Percentiles rank a stretch among this genome's conserved stretches.
Conservation (phyloP, 2,329 filamentous ascomycete species). For the Pseudogymnoascus sp. region DNA sequence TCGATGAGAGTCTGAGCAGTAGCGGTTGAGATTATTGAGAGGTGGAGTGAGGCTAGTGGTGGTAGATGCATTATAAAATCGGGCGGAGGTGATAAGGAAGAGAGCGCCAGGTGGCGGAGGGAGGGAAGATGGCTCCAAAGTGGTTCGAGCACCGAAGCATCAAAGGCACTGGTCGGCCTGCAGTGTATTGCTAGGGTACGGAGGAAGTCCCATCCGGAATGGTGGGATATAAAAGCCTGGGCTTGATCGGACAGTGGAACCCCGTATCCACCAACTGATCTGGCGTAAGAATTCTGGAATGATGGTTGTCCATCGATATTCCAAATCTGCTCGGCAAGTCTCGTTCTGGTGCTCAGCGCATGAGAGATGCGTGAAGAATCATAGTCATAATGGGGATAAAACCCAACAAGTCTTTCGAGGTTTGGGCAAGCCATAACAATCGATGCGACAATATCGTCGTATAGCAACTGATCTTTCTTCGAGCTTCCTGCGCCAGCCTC, state of each 20-base stretch:
- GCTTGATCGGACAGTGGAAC: conserved; percentile 35
- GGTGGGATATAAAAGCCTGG: conserved; percentile 40
- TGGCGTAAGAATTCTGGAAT: background rate
- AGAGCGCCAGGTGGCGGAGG: conserved; percentile 52
- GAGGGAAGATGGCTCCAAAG: conserved; percentile 44
- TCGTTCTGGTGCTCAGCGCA: conserved; percentile 48
- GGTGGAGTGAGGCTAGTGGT: conserved; percentile 46
- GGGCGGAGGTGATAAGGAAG: conserved; percentile 40
- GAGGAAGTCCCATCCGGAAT: conserved; percentile 48
- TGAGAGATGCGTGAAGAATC: conserved; percentile 49
- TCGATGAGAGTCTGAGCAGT: conserved; percentile 47
- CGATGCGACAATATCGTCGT: conserved; percentile 50
- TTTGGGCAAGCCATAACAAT: conserved; percentile 59
- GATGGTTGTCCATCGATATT: conserved; percentile 31
- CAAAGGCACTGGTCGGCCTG: conserved; percentile 45
- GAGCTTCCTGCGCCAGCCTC: conserved; percentile 26
- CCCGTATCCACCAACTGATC: conserved; percentile 25
- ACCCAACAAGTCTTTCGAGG: conserved; percentile 49
- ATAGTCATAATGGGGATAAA: conserved; percentile 46
- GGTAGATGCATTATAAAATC: conserved; percentile 34
- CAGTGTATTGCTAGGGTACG: conserved; percentile 52
- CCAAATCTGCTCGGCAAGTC: conserved; percentile 53
- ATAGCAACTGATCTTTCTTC: conserved; percentile 36
- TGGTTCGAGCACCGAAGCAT: conserved; percentile 43
- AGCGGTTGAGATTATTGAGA: conserved; percentile 47